Evolutionary conservation across 2,329 filamentous ascomycete genomes (phyloP).

Genomic region (Neurospora crassa): DNA sequence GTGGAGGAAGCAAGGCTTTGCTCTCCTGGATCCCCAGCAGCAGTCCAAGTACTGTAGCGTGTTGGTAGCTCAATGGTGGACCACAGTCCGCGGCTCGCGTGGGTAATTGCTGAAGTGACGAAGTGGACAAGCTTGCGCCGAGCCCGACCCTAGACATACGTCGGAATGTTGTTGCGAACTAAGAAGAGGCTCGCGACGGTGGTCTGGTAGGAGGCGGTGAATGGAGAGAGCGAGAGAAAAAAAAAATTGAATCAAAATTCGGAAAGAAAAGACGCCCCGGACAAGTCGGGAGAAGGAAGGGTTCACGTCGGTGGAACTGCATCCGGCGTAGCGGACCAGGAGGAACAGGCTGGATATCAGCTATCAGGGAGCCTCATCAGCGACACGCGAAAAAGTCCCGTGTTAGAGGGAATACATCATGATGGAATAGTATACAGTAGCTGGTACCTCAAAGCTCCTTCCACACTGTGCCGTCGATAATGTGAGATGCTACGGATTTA

Average conservation of each 20-base stretch:
- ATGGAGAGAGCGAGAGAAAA: neutral
- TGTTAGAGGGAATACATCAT: neutral
- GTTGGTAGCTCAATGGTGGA: neutral
- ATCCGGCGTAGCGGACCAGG: neutral
- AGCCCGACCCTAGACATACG: neutral
- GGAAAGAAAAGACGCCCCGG: neutral
- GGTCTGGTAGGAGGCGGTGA: neutral
- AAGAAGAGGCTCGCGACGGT: neutral
- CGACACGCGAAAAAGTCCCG: neutral
- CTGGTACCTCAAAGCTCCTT: neutral
- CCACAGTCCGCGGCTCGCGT: neutral
- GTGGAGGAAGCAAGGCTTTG: neutral
- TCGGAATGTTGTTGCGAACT: neutral
- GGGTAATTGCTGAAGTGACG: neutral
- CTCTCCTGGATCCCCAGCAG: neutral
- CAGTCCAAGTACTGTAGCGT: neutral
- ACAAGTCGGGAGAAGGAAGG: neutral
- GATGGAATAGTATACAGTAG: neutral
- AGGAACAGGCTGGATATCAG: neutral
- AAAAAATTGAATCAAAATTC: neutral
- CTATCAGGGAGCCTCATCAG: neutral
- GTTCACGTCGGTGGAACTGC: neutral
- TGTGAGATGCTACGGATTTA: neutral
- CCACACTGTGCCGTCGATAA: neutral
- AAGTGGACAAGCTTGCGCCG: neutral